Evolutionary conservation across 2,329 filamentous ascomycete species (phyloP), one percentile per base, ranked within the genome.

Genomic region (Chaetothyriales sp.): DNA sequence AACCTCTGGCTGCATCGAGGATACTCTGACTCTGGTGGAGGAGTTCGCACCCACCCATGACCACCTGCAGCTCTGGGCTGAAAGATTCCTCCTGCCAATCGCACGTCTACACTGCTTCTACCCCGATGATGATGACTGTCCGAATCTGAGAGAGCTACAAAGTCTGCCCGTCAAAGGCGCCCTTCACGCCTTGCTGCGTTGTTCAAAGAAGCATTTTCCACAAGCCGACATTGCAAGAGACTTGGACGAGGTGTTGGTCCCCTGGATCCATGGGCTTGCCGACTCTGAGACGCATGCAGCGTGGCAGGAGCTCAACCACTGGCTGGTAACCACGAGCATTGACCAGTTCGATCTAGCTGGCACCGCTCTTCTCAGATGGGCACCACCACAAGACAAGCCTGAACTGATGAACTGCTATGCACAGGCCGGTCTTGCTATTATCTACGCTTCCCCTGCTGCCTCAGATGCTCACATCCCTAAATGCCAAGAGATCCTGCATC

Each of bases 91-190:
- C 9, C 65, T 81, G 39, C 79, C 79, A 5, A 64, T 81, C 6
- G 66, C 80, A 20, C 72, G 79, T 48, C 64, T 80, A 47, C 74
- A 77, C 57, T 78, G 79, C 61, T 78, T 81, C 62, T 81, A 79
- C 61, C 80, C 81, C 53, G 73, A 75, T 0, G 67, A 73, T n/a
- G 66, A 62, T 12, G 63, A 70, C 19, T 65, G 68, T 9, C 56
- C 62, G 1, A 69, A 73, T 7, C 60, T 83, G 45, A 69, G 72
- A 44, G 67, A 71, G 0, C 69, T 82, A 48, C 75, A 78, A 53
- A 68, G 65, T 20, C 61, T 79, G 53, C 70, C 72, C 22, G 75
- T 71, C 12, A 63, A 65, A 50, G 68, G 69, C 7, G 78, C 73
- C 0, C 68, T 81, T 32, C 73, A 77, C 44, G 61, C 73, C 48